phyloP scores from a whole-genome alignment of 192 early-diverging fungal genomes.

The Coemansia aciculifera region DNA sequence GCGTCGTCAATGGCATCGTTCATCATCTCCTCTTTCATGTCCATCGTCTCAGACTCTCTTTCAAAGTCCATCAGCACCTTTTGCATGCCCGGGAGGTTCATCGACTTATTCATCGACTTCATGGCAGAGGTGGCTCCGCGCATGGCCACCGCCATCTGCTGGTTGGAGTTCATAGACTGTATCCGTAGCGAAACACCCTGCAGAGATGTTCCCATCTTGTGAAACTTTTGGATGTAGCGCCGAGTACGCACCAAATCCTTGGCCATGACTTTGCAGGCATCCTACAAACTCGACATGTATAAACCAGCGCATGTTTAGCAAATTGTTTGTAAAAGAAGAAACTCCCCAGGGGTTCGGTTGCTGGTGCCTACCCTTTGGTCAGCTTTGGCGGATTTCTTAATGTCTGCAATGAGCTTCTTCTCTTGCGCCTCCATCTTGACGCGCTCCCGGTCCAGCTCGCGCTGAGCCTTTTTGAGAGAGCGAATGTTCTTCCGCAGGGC shows the following conservation, averaged over 20 bases:
- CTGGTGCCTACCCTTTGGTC: slow-evolving; percentile 77
- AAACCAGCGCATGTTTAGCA: neutral
- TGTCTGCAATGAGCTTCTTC: slow-evolving; percentile 92
- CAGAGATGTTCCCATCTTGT: slow-evolving; percentile 92
- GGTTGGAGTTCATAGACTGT: slow-evolving; percentile 88
- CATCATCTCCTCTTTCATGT: slow-evolving; percentile 99
- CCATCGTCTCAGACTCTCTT: slow-evolving; percentile 91
- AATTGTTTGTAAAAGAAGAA: neutral
- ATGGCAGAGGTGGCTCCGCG: slow-evolving; percentile 94
- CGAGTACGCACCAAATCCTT: slow-evolving; percentile 96
- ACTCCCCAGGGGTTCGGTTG: neutral
- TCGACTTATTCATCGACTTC: slow-evolving; percentile 90
- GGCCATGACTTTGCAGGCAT: slow-evolving; percentile 93
- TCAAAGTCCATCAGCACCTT: slow-evolving; percentile 99
- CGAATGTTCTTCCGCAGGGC: slow-evolving; percentile 90
- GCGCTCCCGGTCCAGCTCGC: slow-evolving; percentile 89
- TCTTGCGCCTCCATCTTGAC: slow-evolving; percentile 89
- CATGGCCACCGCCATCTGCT: slow-evolving; percentile 96
- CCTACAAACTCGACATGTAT: slow-evolving; percentile 1
- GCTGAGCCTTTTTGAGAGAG: slow-evolving; percentile 79
- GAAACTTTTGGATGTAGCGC: slow-evolving; percentile 92
- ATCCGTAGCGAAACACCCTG: slow-evolving; percentile 79
- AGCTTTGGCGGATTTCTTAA: slow-evolving; percentile 87
- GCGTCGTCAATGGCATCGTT: slow-evolving; percentile 95
- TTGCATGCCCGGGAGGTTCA: slow-evolving; percentile 92